Evolutionary conservation across 225 moss, liverwort and hornwort species (phyloP).

Genomic region (Sphagnum contortum): DNA sequence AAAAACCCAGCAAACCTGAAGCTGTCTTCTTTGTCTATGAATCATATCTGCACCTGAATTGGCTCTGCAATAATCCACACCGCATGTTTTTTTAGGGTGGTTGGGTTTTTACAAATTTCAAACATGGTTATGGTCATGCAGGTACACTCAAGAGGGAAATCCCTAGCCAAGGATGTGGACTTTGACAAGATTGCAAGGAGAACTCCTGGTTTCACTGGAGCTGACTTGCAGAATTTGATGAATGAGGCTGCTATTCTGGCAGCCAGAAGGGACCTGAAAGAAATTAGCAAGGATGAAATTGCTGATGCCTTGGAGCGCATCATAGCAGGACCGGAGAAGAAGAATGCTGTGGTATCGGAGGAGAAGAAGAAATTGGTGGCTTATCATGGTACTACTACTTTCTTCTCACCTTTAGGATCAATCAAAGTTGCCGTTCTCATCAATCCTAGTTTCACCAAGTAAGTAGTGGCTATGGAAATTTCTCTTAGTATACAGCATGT

Average conservation of each 20-base stretch:
- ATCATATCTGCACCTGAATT: no score
- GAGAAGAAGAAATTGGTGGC: conserved; percentile 74
- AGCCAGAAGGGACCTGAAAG: conserved; percentile 65
- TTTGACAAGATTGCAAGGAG: conserved; percentile 70
- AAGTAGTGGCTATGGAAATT: no score
- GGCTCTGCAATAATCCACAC: no score
- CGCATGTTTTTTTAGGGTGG: no score
- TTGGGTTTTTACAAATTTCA: no score
- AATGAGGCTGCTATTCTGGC: conserved; percentile 73
- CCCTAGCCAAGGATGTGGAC: conserved; percentile 67
- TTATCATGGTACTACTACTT: conserved; percentile 38
- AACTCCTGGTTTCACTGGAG: conserved; percentile 79
- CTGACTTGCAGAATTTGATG: conserved; percentile 79
- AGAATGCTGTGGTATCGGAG: conserved; percentile 68
- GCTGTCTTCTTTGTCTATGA: no score
- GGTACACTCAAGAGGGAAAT: conserved; percentile 62
- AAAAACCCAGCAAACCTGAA: no score
- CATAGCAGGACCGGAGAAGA: conserved; percentile 79
- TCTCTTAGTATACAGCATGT: no score
- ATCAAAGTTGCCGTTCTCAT: no score
- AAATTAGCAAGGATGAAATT: conserved; percentile 79
- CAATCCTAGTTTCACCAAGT: no score
- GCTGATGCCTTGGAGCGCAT: conserved; percentile 69
- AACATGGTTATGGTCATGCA: background rate
- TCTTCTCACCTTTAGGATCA: background rate